Percentiles rank a stretch among this genome's conserved stretches.
phyloP scores from a whole-genome alignment of 495 filamentous ascomycete species.

The Podospora didyma region DNA sequence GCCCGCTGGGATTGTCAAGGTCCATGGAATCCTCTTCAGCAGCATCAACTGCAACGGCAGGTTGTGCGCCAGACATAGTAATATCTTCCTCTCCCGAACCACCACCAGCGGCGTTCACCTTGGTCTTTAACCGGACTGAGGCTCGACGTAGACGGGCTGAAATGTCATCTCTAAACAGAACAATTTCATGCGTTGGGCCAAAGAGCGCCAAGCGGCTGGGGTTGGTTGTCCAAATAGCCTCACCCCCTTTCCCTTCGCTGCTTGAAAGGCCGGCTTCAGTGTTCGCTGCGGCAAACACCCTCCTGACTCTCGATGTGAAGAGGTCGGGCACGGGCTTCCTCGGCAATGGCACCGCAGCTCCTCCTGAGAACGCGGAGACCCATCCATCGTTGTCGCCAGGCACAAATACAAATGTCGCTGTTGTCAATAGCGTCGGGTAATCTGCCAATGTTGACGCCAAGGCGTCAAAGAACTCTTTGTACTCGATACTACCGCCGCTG shows the following conservation, averaged over 20 bases:
- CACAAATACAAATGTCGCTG: conserved; percentile 82
- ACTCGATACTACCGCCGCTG: conserved; percentile 75
- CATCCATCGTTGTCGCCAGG: conserved; percentile 96
- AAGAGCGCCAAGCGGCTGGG: conserved; percentile 78
- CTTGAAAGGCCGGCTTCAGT: conserved; percentile 44
- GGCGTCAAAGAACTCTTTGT: conserved; percentile 89
- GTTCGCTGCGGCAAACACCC: conserved; percentile 74
- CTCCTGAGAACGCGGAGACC: conserved; percentile 77
- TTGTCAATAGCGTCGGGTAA: conserved; percentile 74
- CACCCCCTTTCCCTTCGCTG: conserved; percentile 41
- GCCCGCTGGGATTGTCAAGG: conserved; percentile 10
- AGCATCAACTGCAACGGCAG: background rate
- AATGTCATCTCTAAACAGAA: conserved; percentile 82
- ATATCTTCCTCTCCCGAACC: conserved; percentile 16
- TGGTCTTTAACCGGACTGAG: conserved; percentile 56
- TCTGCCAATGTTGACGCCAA: conserved; percentile 81
- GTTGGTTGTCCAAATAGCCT: conserved; percentile 85
- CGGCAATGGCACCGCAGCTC: conserved; percentile 73
- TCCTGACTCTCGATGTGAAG: conserved; percentile 77
- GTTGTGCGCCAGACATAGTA: conserved; percentile 28
- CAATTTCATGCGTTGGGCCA: conserved; percentile 78
- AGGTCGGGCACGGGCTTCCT: conserved; percentile 72
- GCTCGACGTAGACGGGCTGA: conserved; percentile 70
- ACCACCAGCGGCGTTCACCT: conserved; percentile 8
- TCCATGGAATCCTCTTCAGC: conserved; percentile 39